Percentiles rank a stretch among this genome's conserved stretches.
These are phyloP conservation scores for Syncephalis fuscata DNA, from an alignment of 371 early-diverging fungal genomes.

Conservation along the genomic window DNA sequence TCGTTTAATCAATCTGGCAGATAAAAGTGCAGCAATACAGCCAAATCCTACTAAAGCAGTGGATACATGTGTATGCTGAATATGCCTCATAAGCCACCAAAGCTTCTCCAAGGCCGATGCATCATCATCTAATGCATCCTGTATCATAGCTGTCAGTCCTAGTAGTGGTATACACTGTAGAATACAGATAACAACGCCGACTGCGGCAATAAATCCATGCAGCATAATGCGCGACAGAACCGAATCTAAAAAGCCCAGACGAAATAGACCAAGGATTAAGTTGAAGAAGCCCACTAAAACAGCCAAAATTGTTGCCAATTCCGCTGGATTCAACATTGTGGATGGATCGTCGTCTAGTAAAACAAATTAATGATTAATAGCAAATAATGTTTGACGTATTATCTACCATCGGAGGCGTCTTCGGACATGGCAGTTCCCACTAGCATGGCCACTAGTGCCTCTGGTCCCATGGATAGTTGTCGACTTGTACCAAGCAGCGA, in stretches of 20 bases:
- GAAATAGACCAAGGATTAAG: slow-evolving; percentile 75
- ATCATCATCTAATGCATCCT: slow-evolving; percentile 34
- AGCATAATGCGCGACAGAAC: slow-evolving; percentile 78
- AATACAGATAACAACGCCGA: slow-evolving; percentile 74
- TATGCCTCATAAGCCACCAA: slow-evolving; percentile 28
- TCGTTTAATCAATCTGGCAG: slow-evolving; percentile 34
- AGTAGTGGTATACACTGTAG: slow-evolving; percentile 66
- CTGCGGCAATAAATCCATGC: slow-evolving; percentile 85
- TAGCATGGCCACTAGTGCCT: slow-evolving; percentile 77
- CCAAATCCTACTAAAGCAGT: slow-evolving; percentile 49
- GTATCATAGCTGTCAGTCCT: slow-evolving; percentile 32
- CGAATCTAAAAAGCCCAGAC: slow-evolving; percentile 90
- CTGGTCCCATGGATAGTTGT: slow-evolving; percentile 87
- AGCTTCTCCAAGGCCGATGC: slow-evolving; percentile 60
- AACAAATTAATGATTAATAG: no score
- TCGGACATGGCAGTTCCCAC: slow-evolving; percentile 60
- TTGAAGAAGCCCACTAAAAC: slow-evolving; percentile 85
- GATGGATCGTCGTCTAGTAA: no score
- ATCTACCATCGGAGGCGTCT: no score
- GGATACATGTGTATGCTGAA: slow-evolving; percentile 34
- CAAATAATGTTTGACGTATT: no score
- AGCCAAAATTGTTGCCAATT: slow-evolving; percentile 51
- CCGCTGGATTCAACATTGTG: slow-evolving; percentile 29
- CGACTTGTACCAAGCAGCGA: slow-evolving; percentile 75
- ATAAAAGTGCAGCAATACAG: slow-evolving; percentile 45